Evolutionary conservation across 768 basidiomycete species (phyloP), one percentile per base, ranked within the genome.

Genomic region (Pholiota molesta): DNA sequence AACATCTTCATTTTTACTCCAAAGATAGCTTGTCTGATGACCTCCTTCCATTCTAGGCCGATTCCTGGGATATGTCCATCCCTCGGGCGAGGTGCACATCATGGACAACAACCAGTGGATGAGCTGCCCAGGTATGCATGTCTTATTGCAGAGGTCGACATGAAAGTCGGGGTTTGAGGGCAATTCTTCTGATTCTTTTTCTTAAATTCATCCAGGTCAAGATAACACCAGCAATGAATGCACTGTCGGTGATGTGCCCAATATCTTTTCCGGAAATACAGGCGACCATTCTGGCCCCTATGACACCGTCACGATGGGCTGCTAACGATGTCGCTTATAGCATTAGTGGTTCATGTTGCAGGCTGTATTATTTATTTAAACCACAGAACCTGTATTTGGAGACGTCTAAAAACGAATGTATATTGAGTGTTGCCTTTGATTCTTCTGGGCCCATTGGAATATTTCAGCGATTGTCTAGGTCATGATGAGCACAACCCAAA

Each of bases 401-500:
- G 19, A 44, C 35, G 5, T 37, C 35, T 13, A 16, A 37, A 37
- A 37, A 37, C 35, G 10, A 13, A 37, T 37, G 35, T 16, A 37
- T 11, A 10, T 37, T 11, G 14, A 37, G 2, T 13, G 11, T 13
- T 11, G 14, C 35, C 10, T 37, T 37, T 44, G 17, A 44, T n/a
- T 44, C 1, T 5, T 1, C 3, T 19, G 42, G n/a, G n/a, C n/a
- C n/a, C n/a, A n/a, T 44, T 19, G 17, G 29, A 42, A 23, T 40
- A 44, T 21, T 14, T 4, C 26, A 26, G 26, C 60, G 21, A 26
- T 17, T 52, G 45, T 45, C 9, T 31, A 31, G 9, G 47, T 61
- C 54, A 31, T 55, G 68, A 92, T 91, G 44, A 83, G 78, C 10
- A 75, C 89, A 88, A 10, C 86, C 91, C 92, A 92, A 94, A 68